phyloP scores from a whole-genome alignment of 2,329 filamentous ascomycete genomes.

The Alternaria metachromatica region DNA sequence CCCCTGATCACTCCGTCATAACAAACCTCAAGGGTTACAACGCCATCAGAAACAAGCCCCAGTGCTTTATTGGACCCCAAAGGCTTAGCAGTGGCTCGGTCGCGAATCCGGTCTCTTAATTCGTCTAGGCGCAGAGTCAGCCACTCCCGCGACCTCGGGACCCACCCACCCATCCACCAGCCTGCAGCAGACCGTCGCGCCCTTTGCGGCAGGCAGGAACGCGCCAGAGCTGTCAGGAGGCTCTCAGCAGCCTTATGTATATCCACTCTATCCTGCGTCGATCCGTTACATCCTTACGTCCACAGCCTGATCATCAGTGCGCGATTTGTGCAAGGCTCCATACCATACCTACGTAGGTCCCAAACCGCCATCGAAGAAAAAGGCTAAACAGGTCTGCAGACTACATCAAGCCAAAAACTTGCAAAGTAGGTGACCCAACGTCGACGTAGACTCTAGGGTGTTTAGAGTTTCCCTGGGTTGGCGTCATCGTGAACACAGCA shows the following conservation, averaged over 20 bases:
- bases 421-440: too few species aligned
- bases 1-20: conserved; percentile 10
- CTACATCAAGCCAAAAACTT: too few species aligned
- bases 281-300: conserved; percentile 10
- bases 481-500: conserved; percentile 14
- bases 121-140: conserved; percentile 23
- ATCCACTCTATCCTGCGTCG: conserved; percentile 27
- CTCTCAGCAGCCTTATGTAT: conserved; percentile 37
- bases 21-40: conserved; percentile 3
- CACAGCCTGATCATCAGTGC: conserved; percentile 12
- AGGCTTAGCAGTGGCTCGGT: conserved; percentile 23
- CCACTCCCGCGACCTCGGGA: conserved; percentile 41
- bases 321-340: conserved; percentile 9
- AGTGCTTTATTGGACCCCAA: conserved; percentile 6
- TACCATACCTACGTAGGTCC: conserved; percentile 2
- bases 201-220: conserved; percentile 6
- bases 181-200: conserved; percentile 13
- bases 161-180: conserved; percentile 15
- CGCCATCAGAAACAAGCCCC: conserved; percentile 7
- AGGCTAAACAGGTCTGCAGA: too few species aligned
- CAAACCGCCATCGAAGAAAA: conserved; percentile 3
- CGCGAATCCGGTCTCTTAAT: background rate
- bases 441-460: too few species aligned
- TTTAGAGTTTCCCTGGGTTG: too few species aligned
- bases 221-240: conserved; percentile 31